Conservation (phyloP, 2,329 filamentous ascomycete genomes). For the Davidsoniella virescens region DNA sequence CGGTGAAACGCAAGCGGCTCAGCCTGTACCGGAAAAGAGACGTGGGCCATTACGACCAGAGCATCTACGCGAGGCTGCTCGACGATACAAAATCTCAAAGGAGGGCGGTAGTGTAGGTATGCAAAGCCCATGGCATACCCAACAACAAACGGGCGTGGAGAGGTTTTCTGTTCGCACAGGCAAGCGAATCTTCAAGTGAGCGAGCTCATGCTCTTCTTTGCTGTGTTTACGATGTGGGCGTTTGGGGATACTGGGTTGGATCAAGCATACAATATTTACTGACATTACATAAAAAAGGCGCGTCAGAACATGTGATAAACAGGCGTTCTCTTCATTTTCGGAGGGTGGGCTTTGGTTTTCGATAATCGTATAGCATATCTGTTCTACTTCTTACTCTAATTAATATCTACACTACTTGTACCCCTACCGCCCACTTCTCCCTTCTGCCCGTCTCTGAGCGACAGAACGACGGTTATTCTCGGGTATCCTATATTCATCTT, state of each 20-base stretch:
- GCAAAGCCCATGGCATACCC: constrained; percentile 43
- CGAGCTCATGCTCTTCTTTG: too few relatives aligned
- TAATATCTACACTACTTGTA: too few relatives aligned
- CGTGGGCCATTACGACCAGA: constrained; percentile 53
- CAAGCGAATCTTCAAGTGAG: constrained; percentile 35
- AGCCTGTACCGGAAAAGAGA: constrained; percentile 14
- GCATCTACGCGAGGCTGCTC: constrained; percentile 56
- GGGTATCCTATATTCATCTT: background rate
- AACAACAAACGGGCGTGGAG: constrained; percentile 42
- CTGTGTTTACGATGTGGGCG: too few relatives aligned
- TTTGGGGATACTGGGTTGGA: too few relatives aligned
- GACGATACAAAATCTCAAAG: constrained; percentile 46
- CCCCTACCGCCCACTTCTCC: background rate
- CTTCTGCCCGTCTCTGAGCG: background rate
- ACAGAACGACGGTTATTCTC: constrained; percentile 5
- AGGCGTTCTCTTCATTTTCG: too few relatives aligned
- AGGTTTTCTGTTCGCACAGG: constrained; percentile 39
- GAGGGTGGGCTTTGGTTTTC: too few relatives aligned
- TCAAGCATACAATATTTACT: too few relatives aligned
- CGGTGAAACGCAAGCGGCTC: constrained; percentile 13
- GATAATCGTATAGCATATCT: too few relatives aligned
- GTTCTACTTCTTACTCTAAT: too few relatives aligned
- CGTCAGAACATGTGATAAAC: too few relatives aligned
- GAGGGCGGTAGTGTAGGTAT: constrained; percentile 48
- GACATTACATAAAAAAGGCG: too few relatives aligned